Conservation (phyloP, 2,329 filamentous ascomycete species). For the Microdochium bolleyi region DNA sequence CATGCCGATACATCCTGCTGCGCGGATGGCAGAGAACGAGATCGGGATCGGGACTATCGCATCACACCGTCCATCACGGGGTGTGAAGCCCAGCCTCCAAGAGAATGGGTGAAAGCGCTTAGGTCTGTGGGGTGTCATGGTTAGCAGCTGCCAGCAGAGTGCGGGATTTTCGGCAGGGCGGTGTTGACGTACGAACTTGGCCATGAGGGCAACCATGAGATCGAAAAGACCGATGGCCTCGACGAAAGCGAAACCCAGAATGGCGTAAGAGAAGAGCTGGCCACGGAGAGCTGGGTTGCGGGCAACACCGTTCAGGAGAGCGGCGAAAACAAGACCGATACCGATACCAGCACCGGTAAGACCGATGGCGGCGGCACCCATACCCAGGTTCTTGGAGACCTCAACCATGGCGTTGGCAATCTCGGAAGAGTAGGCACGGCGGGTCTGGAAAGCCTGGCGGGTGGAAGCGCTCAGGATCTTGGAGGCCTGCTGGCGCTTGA, state of each 20-base stretch:
- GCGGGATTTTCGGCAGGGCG: slow-evolving; percentile 5
- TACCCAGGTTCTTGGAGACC: slow-evolving; percentile 86
- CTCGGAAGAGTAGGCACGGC: slow-evolving; percentile 79
- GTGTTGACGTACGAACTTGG: slow-evolving; percentile 67
- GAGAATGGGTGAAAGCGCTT: slow-evolving; percentile 19
- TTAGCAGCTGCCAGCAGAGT: neutral
- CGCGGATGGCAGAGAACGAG: slow-evolving; percentile 8
- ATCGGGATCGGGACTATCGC: slow-evolving; percentile 13
- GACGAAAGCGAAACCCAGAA: slow-evolving; percentile 92
- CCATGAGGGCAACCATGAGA: slow-evolving; percentile 89
- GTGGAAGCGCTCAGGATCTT: slow-evolving; percentile 59
- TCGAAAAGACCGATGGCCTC: slow-evolving; percentile 87
- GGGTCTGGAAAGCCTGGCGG: slow-evolving; percentile 56
- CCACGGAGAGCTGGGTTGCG: slow-evolving; percentile 91
- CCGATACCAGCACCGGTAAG: slow-evolving; percentile 88
- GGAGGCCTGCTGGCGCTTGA: slow-evolving; percentile 66
- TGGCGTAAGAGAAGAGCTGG: slow-evolving; percentile 94
- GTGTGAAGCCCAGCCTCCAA: slow-evolving; percentile 19
- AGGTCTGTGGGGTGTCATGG: slow-evolving; percentile 17
- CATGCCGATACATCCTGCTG: slow-evolving; percentile 13
- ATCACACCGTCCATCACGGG: slow-evolving; percentile 17
- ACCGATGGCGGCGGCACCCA: slow-evolving; percentile 85
- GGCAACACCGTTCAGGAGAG: slow-evolving; percentile 81
- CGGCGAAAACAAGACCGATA: slow-evolving; percentile 91
- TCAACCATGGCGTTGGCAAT: slow-evolving; percentile 83